These are phyloP conservation scores for Aspergillus sp. DNA, from an alignment of 2,329 filamentous ascomycete genomes.

Conservation along the genomic window DNA sequence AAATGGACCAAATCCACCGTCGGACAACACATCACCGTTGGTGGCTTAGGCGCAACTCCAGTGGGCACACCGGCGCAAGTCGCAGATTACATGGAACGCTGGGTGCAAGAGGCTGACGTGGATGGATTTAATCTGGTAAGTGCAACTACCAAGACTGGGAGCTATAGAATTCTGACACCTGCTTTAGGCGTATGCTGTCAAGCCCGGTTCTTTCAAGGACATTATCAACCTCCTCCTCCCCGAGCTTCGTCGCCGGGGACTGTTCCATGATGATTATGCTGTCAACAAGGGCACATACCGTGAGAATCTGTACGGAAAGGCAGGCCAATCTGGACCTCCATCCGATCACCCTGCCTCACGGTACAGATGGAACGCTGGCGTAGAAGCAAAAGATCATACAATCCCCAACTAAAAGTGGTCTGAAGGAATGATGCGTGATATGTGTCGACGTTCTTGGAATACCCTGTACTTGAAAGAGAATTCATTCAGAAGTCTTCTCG, in stretches of 20 bases:
- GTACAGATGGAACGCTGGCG: constrained; percentile 34
- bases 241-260: constrained; percentile 55
- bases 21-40: constrained; percentile 63
- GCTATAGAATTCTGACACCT: constrained; percentile 3
- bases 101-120: constrained; percentile 64
- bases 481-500: no score
- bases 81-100: constrained; percentile 63
- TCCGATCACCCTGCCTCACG: constrained; percentile 32
- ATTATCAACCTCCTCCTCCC: constrained; percentile 62
- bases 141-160: neutral
- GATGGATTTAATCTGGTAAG: constrained; percentile 71
- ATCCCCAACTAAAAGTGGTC: constrained; percentile 17
- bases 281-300: constrained; percentile 33
- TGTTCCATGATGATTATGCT: constrained; percentile 36
- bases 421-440: neutral
- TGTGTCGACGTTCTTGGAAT: no score
- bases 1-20: constrained; percentile 72
- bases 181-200: constrained; percentile 57
- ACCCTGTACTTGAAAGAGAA: no score
- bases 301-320: constrained; percentile 32
- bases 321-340: constrained; percentile 28
- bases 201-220: constrained; percentile 64
- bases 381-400: constrained; percentile 23
- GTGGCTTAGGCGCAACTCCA: constrained; percentile 60
- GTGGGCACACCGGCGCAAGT: constrained; percentile 63